Evolutionary conservation across 805 yeast species (phyloP).

Genomic region (Pichia sporocuriosa): DNA sequence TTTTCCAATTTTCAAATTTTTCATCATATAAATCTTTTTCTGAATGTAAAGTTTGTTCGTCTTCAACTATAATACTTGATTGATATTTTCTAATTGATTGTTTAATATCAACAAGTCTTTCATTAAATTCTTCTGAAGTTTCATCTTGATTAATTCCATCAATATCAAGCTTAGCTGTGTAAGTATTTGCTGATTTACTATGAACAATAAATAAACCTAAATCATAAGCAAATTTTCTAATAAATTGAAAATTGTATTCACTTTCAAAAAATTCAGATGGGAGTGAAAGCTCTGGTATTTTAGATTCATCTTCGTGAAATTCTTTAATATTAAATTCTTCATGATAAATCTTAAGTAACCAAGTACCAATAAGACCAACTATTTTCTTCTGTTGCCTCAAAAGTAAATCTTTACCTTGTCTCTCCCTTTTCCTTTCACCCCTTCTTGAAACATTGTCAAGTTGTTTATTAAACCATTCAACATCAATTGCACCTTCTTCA

Average conservation of each 20-base stretch:
- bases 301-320: constrained; percentile 31
- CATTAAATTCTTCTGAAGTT: constrained; percentile 55
- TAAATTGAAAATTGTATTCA: constrained; percentile 48
- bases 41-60: constrained; percentile 43
- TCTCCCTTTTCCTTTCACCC: constrained; percentile 63
- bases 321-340: constrained; percentile 29
- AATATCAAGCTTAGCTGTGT: constrained; percentile 56
- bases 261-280: constrained; percentile 40
- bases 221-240: constrained; percentile 59
- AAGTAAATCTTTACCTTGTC: constrained; percentile 57
- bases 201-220: constrained; percentile 62
- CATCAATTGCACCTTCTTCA: constrained; percentile 76
- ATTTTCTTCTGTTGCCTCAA: constrained; percentile 70
- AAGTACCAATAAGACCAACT: constrained; percentile 49
- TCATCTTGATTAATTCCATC: constrained; percentile 70
- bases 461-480: constrained; percentile 86
- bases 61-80: constrained; percentile 55
- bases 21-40: constrained; percentile 61
- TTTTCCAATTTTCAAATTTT: constrained; percentile 78
- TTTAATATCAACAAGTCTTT: constrained; percentile 45
- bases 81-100: constrained; percentile 58
- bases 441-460: constrained; percentile 69
- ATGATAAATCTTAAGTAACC: constrained; percentile 33
- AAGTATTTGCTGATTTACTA: constrained; percentile 48
- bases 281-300: constrained; percentile 39